Base-by-base conservation (phyloP, 192 early-diverging fungal genomes). In the Chytriomyces hyalinus region DNA sequence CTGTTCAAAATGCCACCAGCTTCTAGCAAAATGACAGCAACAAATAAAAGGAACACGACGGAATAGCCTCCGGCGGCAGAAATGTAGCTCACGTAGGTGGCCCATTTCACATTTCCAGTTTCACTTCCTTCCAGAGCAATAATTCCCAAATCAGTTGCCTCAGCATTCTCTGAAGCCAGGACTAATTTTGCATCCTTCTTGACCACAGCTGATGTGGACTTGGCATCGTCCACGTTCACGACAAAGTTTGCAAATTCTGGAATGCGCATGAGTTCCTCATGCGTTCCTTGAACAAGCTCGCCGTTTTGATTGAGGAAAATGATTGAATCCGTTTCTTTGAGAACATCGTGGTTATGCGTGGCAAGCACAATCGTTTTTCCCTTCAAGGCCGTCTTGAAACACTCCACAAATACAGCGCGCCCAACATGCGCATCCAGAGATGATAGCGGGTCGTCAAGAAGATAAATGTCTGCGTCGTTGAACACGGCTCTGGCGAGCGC, bases 361-460 rank as follows among this genome's bases (percentile, higher is more conserved):
- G 94, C 91, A 65, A 97, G 71, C 7, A 87, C 70, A 13, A 92
- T 87, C 4, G 95, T 92, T 83, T 95, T 95, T 65, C 86, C 89
- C 2, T 74, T 80, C 36, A 96, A 81, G 17, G 81, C 13, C 5
- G 89, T 83, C 48, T 76, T 15, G 61, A 88, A 78, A 47, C 77
- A 78, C 28, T 76, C 60, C 2, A 81, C 9, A 51, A 86, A 86
- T 20, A 85, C 71, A 0, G 70, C 36, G 8, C 26, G 20, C 22
- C 70, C 78, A 13, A 85, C 78, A 10, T 81, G 61, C 22, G 82
- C 77, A 76, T 87, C 86, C n/a, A 87, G 65, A 26, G 93, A 91
- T 44, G 91, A 83, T 51, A 93, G 82, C 15, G 91, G 90, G 60
- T 92, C 91, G 61, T 92, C 93, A 20, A 94, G 79, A 0, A 93